A percentile compares a stretch with the other conserved stretches of the same genome.
phyloP scores from a whole-genome alignment of 2,329 filamentous ascomycete genomes.

The Nemania abortiva region DNA sequence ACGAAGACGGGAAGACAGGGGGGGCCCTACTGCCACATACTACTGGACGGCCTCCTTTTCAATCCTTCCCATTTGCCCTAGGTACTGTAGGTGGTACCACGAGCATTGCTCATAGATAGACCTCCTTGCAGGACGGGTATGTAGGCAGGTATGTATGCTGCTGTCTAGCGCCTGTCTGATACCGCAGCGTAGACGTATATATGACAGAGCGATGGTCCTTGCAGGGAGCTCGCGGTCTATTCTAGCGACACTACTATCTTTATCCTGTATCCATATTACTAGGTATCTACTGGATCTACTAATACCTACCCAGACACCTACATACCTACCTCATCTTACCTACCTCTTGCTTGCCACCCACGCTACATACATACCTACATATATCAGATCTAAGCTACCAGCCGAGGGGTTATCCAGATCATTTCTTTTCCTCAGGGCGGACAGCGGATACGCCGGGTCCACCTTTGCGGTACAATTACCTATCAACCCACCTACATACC shows the following conservation, averaged over 20 bases:
- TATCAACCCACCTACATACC: not conserved
- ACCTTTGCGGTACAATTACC: conserved; percentile 27
- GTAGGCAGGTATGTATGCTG: not conserved
- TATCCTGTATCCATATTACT: not conserved
- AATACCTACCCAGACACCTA: conserved; percentile 1
- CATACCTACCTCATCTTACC: not conserved
- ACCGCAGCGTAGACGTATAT: conserved; percentile 2
- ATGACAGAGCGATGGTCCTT: conserved; percentile 6
- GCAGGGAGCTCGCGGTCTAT: not conserved
- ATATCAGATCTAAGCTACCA: conserved; percentile 18
- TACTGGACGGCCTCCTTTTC: conserved; percentile 22
- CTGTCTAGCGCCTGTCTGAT: no score
- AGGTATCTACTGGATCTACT: not conserved
- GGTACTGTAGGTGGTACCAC: not conserved
- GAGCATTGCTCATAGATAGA: conserved; percentile 5
- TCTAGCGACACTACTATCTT: not conserved
- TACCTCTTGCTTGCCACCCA: not conserved
- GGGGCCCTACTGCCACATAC: not conserved
- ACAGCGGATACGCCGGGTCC: conserved; percentile 36
- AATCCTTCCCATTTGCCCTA: conserved; percentile 6
- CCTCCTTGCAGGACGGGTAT: not conserved
- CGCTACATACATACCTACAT: conserved; percentile 5
- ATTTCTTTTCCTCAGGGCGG: conserved; percentile 13
- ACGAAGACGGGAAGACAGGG: not conserved
- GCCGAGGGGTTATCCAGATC: conserved; percentile 17